Conservation (phyloP, 306 rosid genomes). For the Hippophae rhamnoides region DNA sequence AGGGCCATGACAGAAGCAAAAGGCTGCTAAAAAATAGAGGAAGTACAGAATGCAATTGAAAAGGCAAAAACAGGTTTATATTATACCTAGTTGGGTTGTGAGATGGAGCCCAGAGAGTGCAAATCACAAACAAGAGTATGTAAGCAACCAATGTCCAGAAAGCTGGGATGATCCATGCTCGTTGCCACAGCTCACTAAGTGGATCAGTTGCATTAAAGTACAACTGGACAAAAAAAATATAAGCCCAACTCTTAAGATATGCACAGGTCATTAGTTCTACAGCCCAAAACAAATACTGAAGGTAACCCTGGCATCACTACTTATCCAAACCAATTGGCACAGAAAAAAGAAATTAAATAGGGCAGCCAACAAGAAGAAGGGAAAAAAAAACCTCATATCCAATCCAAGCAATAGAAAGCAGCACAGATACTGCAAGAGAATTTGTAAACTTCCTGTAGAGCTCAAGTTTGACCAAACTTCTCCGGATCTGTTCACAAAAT, state of each 20-base stretch:
- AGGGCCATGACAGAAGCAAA: not conserved
- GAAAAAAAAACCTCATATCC: slow-evolving; percentile 53
- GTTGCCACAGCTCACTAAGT: slow-evolving; percentile 59
- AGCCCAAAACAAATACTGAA: not conserved
- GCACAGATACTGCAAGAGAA: slow-evolving; percentile 62
- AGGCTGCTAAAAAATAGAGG: slow-evolving; percentile 1
- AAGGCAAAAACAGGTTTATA: slow-evolving; percentile 1
- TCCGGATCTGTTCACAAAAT: slow-evolving; percentile 36
- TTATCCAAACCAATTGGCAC: not conserved
- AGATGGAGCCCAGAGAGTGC: slow-evolving; percentile 70
- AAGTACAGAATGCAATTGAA: not conserved
- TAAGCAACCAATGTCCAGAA: slow-evolving; percentile 67
- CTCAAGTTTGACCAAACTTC: slow-evolving; percentile 61
- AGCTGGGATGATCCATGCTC: slow-evolving; percentile 69
- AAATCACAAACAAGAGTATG: slow-evolving; percentile 42
- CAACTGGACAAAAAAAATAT: slow-evolving; percentile 37
- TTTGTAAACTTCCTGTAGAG: slow-evolving; percentile 73
- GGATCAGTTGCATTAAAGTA: slow-evolving; percentile 72
- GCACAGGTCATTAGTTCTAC: not conserved
- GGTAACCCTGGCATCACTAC: not conserved
- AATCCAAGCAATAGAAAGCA: slow-evolving; percentile 64
- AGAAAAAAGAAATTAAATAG: not conserved
- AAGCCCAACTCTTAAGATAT: slow-evolving; percentile 2
- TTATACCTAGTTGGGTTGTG: slow-evolving; percentile 61
- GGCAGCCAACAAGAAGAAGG: slow-evolving; percentile 1